Conservation (phyloP, 2,329 filamentous ascomycete genomes). For the Alternaria ventricosa region DNA sequence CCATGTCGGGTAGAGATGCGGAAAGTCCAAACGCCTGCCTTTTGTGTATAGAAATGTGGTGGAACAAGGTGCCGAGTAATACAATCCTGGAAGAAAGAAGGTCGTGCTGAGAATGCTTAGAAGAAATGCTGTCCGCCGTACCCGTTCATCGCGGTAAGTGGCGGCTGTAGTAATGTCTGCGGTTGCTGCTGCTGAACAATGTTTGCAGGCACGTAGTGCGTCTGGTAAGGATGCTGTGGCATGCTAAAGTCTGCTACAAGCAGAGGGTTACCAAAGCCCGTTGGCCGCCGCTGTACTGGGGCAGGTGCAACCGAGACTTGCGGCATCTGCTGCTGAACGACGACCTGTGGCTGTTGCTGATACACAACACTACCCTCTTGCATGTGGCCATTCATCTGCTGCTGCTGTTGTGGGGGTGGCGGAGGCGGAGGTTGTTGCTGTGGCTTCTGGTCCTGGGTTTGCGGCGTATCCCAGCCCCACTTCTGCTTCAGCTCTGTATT, state of each 20-base stretch:
- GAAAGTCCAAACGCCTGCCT: neutral
- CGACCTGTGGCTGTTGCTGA: slow-evolving; percentile 20
- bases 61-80: neutral
- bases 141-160: slow-evolving; percentile 24
- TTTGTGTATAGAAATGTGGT: neutral
- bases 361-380: slow-evolving; percentile 22
- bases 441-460: slow-evolving; percentile 50
- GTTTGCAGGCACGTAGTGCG: slow-evolving; percentile 78
- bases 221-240: slow-evolving; percentile 81
- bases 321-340: slow-evolving; percentile 28
- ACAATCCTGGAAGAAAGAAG: neutral
- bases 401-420: slow-evolving; percentile 29
- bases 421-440: slow-evolving; percentile 28
- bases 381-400: slow-evolving; percentile 19
- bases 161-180: slow-evolving; percentile 27
- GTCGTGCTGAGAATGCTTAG: neutral
- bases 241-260: slow-evolving; percentile 76
- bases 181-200: slow-evolving; percentile 45
- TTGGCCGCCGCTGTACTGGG: slow-evolving; percentile 44
- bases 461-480: slow-evolving; percentile 72
- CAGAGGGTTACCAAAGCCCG: slow-evolving; percentile 71
- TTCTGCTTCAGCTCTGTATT: slow-evolving; percentile 73
- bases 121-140: slow-evolving; percentile 32
- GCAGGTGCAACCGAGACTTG: slow-evolving; percentile 23
- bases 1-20: neutral